Base-by-base conservation (phyloP, 768 basidiomycete species). In the Rhizopogon salebrosus region DNA sequence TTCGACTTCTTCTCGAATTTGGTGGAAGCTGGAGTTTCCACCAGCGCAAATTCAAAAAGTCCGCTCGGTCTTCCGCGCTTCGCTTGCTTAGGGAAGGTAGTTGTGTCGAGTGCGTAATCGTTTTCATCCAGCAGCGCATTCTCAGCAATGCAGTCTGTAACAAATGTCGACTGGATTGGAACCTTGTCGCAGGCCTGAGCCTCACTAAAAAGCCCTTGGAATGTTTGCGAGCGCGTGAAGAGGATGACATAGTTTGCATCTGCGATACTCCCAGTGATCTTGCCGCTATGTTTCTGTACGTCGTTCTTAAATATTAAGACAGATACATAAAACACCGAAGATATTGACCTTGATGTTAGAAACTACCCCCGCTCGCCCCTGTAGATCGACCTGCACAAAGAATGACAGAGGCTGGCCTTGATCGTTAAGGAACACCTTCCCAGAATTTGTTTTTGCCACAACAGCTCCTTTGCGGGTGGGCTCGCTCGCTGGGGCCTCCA, bases 331-430 rank as follows among this genome's bases (percentile, higher is more conserved):
- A 46, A 34, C 13, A 31, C 24, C 23, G 9, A 22, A 42, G 16
- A 16, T 27, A 62, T 72, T 53, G 50, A 85, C 87, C 79, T 85
- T 87, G 63, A 90, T 83, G 7, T 72, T 67, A 41, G 70, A 70
- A 22, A 84, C 75, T 24, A 84, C 62, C 0, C 70, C 65, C 14
- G 71, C 67, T 22, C 87, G 75, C 46, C 80, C 78, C 40, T 75
- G 74, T 1, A 85, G 70, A 57, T 85, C 84, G n/a, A 88, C 71
- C 61, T 87, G 84, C 34, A 89, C 82, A 57, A 80, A 87, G 57
- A 89, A 87, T 11, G 69, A 63, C 41, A 83, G 59, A 0, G 76
- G 69, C 48, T 67, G 60, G 3, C 80, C 84, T 31, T 68, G 60
- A 22, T 64, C 62, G 0, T 67, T 66, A 22, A 62, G 64, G 52